phyloP scores from a whole-genome alignment of 148 eudicot genomes.

The Rhododendron mucronatum region DNA sequence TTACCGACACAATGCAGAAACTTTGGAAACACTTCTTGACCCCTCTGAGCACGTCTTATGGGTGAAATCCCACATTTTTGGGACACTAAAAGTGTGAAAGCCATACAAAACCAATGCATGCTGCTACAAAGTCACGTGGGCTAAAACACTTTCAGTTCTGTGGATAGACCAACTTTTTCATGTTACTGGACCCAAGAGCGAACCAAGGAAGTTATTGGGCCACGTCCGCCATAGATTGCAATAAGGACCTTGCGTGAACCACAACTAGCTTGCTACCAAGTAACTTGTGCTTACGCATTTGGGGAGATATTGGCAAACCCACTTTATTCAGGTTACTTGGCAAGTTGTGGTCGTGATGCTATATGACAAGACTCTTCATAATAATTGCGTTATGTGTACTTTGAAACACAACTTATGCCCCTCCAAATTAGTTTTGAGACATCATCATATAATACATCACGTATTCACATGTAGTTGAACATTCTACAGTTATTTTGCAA shows the following conservation, averaged over 20 bases:
- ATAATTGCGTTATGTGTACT: neutral
- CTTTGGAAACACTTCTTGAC: neutral
- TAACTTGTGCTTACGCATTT: neutral
- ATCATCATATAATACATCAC: neutral
- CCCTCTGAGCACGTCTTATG: neutral
- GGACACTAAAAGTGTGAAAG: neutral
- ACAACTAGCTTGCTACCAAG: neutral
- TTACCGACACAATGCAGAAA: neutral
- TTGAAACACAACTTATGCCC: neutral
- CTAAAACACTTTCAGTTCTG: neutral
- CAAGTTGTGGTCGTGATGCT: neutral
- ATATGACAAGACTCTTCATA: neutral
- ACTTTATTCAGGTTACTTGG: neutral
- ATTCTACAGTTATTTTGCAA: neutral
- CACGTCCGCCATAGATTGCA: neutral
- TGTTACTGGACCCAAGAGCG: neutral
- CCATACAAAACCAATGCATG: neutral
- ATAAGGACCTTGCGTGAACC: neutral
- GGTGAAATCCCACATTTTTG: neutral
- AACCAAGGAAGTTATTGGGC: neutral
- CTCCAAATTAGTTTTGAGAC: neutral
- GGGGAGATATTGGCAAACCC: neutral
- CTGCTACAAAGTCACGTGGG: neutral
- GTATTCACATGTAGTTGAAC: neutral
- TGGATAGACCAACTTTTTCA: neutral